These are phyloP conservation scores for Zizania palustris DNA, from an alignment of 202 grass and related monocot genomes.

Conservation along the genomic window DNA sequence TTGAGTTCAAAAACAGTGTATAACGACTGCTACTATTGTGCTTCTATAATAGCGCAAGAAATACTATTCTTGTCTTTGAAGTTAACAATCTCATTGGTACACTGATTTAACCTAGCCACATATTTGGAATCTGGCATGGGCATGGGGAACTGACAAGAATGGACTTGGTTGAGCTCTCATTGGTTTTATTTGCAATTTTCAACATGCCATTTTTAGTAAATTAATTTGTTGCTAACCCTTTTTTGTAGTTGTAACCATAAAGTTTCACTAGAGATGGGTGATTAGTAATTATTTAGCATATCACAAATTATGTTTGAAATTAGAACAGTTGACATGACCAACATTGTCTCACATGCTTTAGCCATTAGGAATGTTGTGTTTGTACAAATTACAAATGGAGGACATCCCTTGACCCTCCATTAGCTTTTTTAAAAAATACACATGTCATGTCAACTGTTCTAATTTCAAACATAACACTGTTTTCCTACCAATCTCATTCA, in stretches of 20 bases:
- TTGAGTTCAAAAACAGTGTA: neutral
- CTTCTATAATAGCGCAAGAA: neutral
- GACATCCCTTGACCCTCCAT: neutral
- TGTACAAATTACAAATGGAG: conserved; percentile 11
- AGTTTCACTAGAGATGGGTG: neutral
- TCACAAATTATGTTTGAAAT: neutral
- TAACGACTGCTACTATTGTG: neutral
- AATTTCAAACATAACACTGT: neutral
- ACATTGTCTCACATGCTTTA: neutral
- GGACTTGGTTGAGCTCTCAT: conserved; percentile 2
- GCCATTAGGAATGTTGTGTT: neutral
- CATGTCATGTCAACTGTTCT: neutral
- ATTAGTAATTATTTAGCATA: conserved; percentile 4
- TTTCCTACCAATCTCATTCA: neutral
- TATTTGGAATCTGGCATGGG: neutral
- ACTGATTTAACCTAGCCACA: conserved; percentile 15
- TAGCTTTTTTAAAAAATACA: neutral
- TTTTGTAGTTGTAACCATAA: neutral
- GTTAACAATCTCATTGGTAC: neutral
- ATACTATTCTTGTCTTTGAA: neutral
- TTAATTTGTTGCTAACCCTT: neutral
- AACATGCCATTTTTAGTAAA: neutral
- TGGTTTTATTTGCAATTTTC: neutral
- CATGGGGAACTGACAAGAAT: neutral
- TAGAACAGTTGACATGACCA: neutral